These are phyloP conservation scores for Podila clonocystis DNA, from an alignment of 192 early-diverging fungal species.

Conservation along the genomic window DNA sequence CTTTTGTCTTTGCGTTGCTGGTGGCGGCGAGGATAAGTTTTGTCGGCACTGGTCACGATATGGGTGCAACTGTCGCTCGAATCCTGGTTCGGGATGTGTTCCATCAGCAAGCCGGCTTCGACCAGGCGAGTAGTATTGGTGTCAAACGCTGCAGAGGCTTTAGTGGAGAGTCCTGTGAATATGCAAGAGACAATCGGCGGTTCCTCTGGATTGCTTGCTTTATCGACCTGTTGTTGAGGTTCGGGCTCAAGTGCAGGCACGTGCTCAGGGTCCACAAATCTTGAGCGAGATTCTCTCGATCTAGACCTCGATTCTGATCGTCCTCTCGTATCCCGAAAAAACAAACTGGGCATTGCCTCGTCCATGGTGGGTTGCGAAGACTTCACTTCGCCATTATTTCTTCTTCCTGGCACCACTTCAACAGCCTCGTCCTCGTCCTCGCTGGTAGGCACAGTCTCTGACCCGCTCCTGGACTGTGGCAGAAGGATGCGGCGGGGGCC, in stretches of 20 bases:
- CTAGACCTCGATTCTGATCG: not conserved
- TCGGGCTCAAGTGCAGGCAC: no score
- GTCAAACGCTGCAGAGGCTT: slow-evolving; percentile 8
- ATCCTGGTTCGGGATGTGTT: slow-evolving; percentile 18
- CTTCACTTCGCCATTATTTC: not conserved
- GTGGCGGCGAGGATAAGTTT: not conserved
- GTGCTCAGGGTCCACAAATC: no score
- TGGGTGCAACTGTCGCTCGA: slow-evolving; percentile 21
- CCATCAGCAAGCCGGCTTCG: slow-evolving; percentile 24
- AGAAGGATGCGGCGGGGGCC: no score
- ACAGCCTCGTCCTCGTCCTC: not conserved
- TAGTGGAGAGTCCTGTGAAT: slow-evolving; percentile 11
- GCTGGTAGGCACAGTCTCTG: not conserved
- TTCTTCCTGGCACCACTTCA: not conserved
- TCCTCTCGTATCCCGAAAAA: not conserved
- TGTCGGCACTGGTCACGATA: slow-evolving; percentile 18
- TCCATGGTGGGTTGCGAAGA: slow-evolving; percentile 19
- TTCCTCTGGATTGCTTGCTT: not conserved
- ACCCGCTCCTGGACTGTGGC: no score
- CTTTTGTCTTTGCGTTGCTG: no score
- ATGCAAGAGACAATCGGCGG: slow-evolving; percentile 10
- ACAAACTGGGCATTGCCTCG: not conserved
- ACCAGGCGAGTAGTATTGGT: slow-evolving; percentile 9
- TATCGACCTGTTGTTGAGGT: no score
- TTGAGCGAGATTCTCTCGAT: no score